Evolutionary conservation across 2,329 filamentous ascomycete species (phyloP).

Genomic region (Exserohilum rostratum): DNA sequence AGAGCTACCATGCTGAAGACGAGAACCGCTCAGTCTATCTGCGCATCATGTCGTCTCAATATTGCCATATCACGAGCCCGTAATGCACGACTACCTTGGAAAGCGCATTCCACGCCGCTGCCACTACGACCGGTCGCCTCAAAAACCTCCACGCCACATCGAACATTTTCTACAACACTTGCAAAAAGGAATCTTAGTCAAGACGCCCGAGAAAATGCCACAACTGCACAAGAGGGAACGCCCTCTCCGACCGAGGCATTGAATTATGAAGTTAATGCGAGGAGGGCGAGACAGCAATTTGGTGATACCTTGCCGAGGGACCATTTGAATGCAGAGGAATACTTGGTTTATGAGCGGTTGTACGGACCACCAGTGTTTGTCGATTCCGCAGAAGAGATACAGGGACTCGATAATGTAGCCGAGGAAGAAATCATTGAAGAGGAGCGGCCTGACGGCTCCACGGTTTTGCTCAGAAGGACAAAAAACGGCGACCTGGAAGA

Average conservation of each 20-base stretch:
- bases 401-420: slow-evolving; percentile 54
- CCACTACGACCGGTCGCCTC: slow-evolving; percentile 20
- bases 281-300: slow-evolving; percentile 74
- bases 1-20: slow-evolving; percentile 39
- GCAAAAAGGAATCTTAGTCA: slow-evolving; percentile 18
- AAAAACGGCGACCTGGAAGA: slow-evolving; percentile 67
- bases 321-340: slow-evolving; percentile 73
- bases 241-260: slow-evolving; percentile 28
- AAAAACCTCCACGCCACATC: slow-evolving; percentile 22
- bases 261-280: slow-evolving; percentile 67
- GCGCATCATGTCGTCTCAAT: slow-evolving; percentile 42
- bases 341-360: slow-evolving; percentile 75
- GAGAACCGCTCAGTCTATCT: slow-evolving; percentile 37
- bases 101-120: slow-evolving; percentile 15
- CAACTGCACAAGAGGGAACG: slow-evolving; percentile 3
- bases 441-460: slow-evolving; percentile 37
- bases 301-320: slow-evolving; percentile 76
- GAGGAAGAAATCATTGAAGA: slow-evolving; percentile 51
- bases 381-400: slow-evolving; percentile 62
- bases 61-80: slow-evolving; percentile 34
- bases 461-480: slow-evolving; percentile 60
- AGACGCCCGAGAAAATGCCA: slow-evolving; percentile 6
- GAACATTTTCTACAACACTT: slow-evolving; percentile 30
- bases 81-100: slow-evolving; percentile 30
- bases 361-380: slow-evolving; percentile 75